These are phyloP conservation scores for Phytophthora lateralis DNA, from an alignment of 352 stramenopile species.

Conservation along the genomic window DNA sequence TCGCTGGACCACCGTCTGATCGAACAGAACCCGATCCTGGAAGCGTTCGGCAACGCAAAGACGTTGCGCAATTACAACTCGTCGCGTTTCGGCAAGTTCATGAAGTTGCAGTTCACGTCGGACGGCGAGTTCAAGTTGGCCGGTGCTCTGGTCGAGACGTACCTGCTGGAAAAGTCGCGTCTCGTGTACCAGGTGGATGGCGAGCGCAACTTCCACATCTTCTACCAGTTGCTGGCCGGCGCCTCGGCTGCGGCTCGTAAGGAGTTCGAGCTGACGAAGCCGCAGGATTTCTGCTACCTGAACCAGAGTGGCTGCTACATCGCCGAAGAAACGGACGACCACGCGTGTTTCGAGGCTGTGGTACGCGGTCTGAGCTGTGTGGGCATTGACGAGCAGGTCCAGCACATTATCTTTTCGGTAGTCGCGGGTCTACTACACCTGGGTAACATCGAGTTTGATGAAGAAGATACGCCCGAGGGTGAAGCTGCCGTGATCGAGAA, in stretches of 20 bases:
- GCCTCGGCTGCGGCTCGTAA: slow-evolving; percentile 53
- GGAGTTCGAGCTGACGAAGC: slow-evolving; percentile 73
- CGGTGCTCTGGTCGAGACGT: slow-evolving; percentile 88
- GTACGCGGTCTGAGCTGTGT: slow-evolving; percentile 78
- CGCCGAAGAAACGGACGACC: slow-evolving; percentile 93
- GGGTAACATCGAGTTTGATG: slow-evolving; percentile 95
- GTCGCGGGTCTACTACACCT: slow-evolving; percentile 95
- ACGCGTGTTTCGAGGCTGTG: slow-evolving; percentile 76
- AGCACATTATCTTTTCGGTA: slow-evolving; percentile 91
- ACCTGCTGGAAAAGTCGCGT: slow-evolving; percentile 88
- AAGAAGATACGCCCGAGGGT: slow-evolving; percentile 84
- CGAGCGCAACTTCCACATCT: slow-evolving; percentile 96
- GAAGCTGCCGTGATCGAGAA: slow-evolving; percentile 81
- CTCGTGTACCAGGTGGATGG: slow-evolving; percentile 89
- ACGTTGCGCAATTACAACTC: slow-evolving; percentile 96
- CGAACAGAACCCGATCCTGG: slow-evolving; percentile 94
- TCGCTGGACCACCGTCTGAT: slow-evolving; percentile 87
- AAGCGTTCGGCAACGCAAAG: slow-evolving; percentile 96
- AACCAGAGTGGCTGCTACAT: slow-evolving; percentile 94
- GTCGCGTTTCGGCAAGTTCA: slow-evolving; percentile 95
- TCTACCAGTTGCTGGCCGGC: slow-evolving; percentile 92
- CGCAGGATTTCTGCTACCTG: slow-evolving; percentile 93
- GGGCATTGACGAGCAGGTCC: slow-evolving; percentile 68
- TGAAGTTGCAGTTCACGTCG: slow-evolving; percentile 94
- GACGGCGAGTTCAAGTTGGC: slow-evolving; percentile 85